Evolutionary conservation across 2,329 filamentous ascomycete species (phyloP), one percentile per base, ranked within the genome.

Genomic region (Leptographium wingfieldii): DNA sequence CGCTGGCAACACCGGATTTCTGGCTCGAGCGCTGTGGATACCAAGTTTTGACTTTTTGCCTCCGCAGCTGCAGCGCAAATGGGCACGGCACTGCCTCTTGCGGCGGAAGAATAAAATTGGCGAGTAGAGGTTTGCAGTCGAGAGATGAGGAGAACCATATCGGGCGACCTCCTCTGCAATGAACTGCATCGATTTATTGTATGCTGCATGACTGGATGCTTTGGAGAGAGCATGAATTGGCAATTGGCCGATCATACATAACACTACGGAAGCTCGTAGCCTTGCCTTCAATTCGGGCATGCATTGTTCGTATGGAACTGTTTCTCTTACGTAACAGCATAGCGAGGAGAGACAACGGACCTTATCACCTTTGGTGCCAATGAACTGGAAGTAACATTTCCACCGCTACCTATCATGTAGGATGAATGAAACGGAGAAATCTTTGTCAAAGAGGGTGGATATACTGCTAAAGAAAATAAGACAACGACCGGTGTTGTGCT

Each of bases 11-110:
- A 97, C 92, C 0, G 80, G 85, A 52, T 73, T 88, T 12, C 64
- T 96, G 5, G 87, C 87, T 2, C 82, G 94, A 62, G 80, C 89
- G 10, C 73, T 96, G 55, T 97, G 90, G 89, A 70, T 96, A 43
- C 94, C 94, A 2, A 80, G 90, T 65, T 73, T 84, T 63, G 73
- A 79, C 0, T 73, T 90, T 48, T 74, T 96, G 16, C 91, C 92
- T 0, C 78, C 83, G 51, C 79, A 78, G 61, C 85, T 84, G 64
- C 82, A 79, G 66, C 82, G 92, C 60, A 85, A 83, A 72, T 97
- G 92, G 90, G 94, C 91, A 22, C 79, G 84, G 58, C 95, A 97
- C 72, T 99, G 94, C 71, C 76, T 99, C 58, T 73, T 97, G 64
- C 81, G 54, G 59, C 63, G 49, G 12, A 27, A 27, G 14, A 7